These are phyloP conservation scores for Boehmeria nivea DNA, from an alignment of 306 rosid species.

Conservation along the genomic window DNA sequence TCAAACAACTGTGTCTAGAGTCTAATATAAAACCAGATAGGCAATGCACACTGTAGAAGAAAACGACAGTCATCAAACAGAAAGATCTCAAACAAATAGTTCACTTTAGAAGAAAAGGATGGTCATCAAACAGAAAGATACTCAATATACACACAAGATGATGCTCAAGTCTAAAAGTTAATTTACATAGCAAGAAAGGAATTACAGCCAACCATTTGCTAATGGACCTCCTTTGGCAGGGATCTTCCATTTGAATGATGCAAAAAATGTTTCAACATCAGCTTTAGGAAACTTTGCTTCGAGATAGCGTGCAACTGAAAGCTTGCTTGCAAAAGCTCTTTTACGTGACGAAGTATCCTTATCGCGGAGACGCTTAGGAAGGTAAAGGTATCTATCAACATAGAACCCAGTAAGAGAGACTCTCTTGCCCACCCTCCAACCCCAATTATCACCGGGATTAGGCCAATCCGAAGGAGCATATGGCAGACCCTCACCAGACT, in stretches of 20 bases:
- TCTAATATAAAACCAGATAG: no score
- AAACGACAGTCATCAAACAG: no score
- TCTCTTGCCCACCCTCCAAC: slow-evolving; percentile 77
- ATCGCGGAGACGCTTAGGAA: slow-evolving; percentile 37
- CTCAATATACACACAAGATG: not conserved
- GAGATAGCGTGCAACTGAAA: slow-evolving; percentile 56
- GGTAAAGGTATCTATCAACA: slow-evolving; percentile 74
- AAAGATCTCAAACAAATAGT: no score
- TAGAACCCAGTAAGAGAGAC: slow-evolving; percentile 39
- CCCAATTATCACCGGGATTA: slow-evolving; percentile 65
- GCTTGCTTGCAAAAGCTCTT: slow-evolving; percentile 65
- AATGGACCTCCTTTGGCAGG: slow-evolving; percentile 39
- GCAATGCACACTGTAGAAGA: no score
- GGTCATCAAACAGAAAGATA: no score
- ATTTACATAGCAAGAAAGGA: not conserved
- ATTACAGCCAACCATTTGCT: slow-evolving; percentile 34
- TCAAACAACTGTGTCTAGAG: no score
- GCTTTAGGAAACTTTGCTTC: slow-evolving; percentile 34
- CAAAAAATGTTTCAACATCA: slow-evolving; percentile 46
- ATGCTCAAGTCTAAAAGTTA: not conserved
- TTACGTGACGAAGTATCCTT: slow-evolving; percentile 13
- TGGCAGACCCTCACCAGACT: slow-evolving; percentile 66
- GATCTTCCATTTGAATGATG: slow-evolving; percentile 74
- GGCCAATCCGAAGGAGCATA: slow-evolving; percentile 92
- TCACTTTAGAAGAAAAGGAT: no score